Evolutionary conservation across 768 basidiomycete species (phyloP).

Genomic region (Russula compacta): DNA sequence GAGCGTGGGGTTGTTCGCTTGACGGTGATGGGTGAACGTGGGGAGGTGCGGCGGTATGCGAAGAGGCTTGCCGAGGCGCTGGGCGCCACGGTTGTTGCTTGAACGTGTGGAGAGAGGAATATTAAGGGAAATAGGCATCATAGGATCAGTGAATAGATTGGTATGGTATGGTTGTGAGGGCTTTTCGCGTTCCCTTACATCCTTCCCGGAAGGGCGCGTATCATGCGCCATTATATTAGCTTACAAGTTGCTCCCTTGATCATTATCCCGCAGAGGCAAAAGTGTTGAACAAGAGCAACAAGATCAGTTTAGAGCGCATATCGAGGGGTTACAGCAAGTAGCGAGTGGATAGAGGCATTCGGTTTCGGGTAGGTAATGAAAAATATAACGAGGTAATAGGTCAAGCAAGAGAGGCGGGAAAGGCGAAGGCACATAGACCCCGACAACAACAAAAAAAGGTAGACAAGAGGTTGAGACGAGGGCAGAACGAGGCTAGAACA

Average conservation of each 20-base stretch:
- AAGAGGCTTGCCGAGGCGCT: constrained; percentile 43
- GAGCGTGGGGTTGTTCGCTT: constrained; percentile 40
- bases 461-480: neutral
- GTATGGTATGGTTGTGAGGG: neutral
- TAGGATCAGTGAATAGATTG: too few relatives aligned
- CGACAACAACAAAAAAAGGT: neutral
- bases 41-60: constrained; percentile 59
- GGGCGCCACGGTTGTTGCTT: constrained; percentile 26
- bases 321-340: constrained; percentile 3
- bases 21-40: constrained; percentile 90
- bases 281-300: neutral
- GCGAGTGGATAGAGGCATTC: constrained; percentile 3
- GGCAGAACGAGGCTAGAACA: neutral
- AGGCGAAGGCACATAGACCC: neutral
- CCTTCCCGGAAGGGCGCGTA: too few relatives aligned
- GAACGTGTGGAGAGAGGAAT: neutral
- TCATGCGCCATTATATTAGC: neutral
- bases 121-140: too few relatives aligned
- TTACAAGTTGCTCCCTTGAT: neutral
- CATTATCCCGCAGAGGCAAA: too few relatives aligned
- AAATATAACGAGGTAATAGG: neutral
- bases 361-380: neutral
- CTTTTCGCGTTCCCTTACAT: neutral
- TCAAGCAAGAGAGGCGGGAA: neutral
- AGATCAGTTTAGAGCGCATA: constrained; percentile 8